Evolutionary conservation across 2,329 filamentous ascomycete species (phyloP).

Genomic region (Parafenestella ontariensis): DNA sequence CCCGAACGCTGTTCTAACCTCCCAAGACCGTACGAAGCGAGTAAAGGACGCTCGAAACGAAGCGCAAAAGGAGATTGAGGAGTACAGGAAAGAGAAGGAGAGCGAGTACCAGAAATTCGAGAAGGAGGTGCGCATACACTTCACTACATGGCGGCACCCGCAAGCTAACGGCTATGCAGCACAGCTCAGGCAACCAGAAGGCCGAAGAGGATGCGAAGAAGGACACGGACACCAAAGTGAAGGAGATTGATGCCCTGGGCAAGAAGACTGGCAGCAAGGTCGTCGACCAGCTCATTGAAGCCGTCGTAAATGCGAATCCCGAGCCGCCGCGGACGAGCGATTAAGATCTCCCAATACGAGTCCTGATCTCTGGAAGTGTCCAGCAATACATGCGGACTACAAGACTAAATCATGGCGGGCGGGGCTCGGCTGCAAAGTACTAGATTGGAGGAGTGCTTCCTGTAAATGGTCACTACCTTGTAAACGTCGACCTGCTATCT

Average conservation of each 20-base stretch:
- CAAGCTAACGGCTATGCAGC: constrained; percentile 62
- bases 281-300: constrained; percentile 79
- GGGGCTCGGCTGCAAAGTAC: background rate
- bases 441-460: constrained; percentile 1
- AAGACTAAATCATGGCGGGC: no score
- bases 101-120: constrained; percentile 95
- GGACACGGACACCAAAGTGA: constrained; percentile 81
- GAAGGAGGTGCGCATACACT: constrained; percentile 66
- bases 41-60: constrained; percentile 96
- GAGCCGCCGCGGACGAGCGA: constrained; percentile 60
- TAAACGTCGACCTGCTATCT: constrained; percentile 6
- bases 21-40: constrained; percentile 86
- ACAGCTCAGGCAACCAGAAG: constrained; percentile 86
- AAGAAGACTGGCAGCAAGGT: constrained; percentile 81
- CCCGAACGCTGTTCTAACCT: constrained; percentile 26
- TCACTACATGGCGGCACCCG: background rate
- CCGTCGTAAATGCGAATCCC: constrained; percentile 85
- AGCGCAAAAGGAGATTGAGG: constrained; percentile 96
- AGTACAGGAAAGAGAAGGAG: constrained; percentile 89
- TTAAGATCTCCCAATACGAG: background rate
- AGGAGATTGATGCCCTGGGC: constrained; percentile 81
- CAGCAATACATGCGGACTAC: background rate
- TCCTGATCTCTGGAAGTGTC: background rate
- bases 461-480: constrained; percentile 14
- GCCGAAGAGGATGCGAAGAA: constrained; percentile 75